Conservation (phyloP, 2,329 filamentous ascomycete species). For the Curvularia spicifera region DNA sequence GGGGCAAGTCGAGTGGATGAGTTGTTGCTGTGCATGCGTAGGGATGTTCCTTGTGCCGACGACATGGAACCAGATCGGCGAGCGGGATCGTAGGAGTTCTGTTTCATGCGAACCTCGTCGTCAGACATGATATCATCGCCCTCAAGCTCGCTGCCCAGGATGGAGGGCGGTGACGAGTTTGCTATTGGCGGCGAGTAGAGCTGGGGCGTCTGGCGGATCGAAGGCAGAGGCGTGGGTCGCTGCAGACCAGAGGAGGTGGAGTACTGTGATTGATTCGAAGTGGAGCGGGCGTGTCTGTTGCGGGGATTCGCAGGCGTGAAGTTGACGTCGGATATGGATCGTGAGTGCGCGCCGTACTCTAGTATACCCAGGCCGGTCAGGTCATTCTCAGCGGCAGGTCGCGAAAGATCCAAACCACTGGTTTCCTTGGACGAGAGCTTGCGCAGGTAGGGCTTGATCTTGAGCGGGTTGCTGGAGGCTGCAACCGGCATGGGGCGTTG, state of each 20-base stretch:
- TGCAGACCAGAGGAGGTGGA: constrained; percentile 58
- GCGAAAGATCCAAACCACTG: constrained; percentile 61
- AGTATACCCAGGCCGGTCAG: constrained; percentile 62
- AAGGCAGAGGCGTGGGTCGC: constrained; percentile 59
- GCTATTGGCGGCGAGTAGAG: constrained; percentile 61
- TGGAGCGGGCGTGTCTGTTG: constrained; percentile 58
- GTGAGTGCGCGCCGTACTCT: constrained; percentile 51
- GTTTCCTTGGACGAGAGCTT: constrained; percentile 60
- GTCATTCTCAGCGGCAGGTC: constrained; percentile 62
- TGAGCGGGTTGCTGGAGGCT: constrained; percentile 41
- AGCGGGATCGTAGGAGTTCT: constrained; percentile 48
- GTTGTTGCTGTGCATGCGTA: constrained; percentile 48
- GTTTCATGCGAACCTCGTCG: constrained; percentile 52
- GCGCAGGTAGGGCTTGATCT: constrained; percentile 63
- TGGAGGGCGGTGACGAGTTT: constrained; percentile 58
- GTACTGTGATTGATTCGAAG: constrained; percentile 62
- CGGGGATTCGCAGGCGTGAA: constrained; percentile 51
- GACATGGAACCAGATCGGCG: constrained; percentile 55
- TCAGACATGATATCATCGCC: constrained; percentile 56
- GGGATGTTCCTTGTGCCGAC: constrained; percentile 48
- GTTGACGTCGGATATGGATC: constrained; percentile 53
- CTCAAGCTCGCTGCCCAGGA: constrained; percentile 54
- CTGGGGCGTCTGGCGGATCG: constrained; percentile 62
- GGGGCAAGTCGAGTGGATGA: constrained; percentile 55
- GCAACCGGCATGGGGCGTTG: constrained; percentile 34